A percentile compares a stretch with the other conserved stretches of the same genome.
These are phyloP conservation scores for Penicillium ochrochloron DNA, from an alignment of 495 filamentous ascomycete genomes.

Conservation along the genomic window DNA sequence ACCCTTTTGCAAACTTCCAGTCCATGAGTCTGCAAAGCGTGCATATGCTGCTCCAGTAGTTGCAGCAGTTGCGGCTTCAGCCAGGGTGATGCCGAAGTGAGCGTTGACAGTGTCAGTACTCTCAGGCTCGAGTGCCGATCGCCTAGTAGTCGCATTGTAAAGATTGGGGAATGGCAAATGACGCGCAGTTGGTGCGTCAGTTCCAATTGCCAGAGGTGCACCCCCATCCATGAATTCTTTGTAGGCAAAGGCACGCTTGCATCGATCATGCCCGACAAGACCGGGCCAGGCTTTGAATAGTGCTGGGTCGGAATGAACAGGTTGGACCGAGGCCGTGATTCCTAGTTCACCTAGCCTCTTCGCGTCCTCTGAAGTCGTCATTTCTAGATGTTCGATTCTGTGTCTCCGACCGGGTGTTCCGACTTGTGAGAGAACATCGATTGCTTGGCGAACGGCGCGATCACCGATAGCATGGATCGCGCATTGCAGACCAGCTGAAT, in stretches of 20 bases:
- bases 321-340: conserved; percentile 67
- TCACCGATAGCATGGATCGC: conserved; percentile 72
- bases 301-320: conserved; percentile 64
- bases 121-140: conserved; percentile 56
- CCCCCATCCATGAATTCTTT: conserved; percentile 62
- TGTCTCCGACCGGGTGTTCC: conserved; percentile 49
- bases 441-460: conserved; percentile 56
- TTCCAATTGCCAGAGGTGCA: conserved; percentile 60
- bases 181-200: conserved; percentile 52
- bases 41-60: conserved; percentile 62
- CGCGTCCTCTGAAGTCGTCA: conserved; percentile 57
- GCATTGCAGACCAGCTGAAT: conserved; percentile 60
- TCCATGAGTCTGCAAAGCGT: conserved; percentile 59
- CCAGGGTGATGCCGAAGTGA: conserved; percentile 50
- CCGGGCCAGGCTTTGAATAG: conserved; percentile 63
- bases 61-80: conserved; percentile 58
- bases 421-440: conserved; percentile 56
- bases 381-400: conserved; percentile 65
- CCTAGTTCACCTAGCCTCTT: conserved; percentile 56
- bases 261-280: conserved; percentile 57
- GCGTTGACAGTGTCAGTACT: conserved; percentile 53
- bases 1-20: conserved; percentile 55
- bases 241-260: conserved; percentile 63
- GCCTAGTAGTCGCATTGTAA: conserved; percentile 62
- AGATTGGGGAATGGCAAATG: conserved; percentile 54